A percentile compares a stretch with the other conserved stretches of the same genome.
Conservation (phyloP, 2,329 filamentous ascomycete species). For the Phyllosticta citriasiana region DNA sequence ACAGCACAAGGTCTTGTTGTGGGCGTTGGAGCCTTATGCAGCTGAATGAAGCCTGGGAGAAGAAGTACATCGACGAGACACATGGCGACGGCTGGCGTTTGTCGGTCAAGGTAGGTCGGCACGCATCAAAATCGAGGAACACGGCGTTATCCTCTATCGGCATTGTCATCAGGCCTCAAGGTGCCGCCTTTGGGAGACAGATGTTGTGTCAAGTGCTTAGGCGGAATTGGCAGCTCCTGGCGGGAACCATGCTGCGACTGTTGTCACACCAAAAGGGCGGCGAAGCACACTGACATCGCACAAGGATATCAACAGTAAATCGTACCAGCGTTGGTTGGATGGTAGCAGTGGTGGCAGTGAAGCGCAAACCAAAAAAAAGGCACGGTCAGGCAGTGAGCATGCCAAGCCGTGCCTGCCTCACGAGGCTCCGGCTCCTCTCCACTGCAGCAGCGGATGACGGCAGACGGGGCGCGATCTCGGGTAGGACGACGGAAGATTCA, state of each 20-base stretch:
- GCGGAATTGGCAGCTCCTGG: background rate
- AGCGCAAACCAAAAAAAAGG: background rate
- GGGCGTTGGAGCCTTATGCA: background rate
- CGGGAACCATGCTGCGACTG: background rate
- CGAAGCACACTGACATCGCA: background rate
- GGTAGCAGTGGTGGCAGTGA: background rate
- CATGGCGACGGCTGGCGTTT: too few relatives aligned
- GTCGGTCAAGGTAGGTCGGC: background rate
- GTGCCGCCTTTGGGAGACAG: background rate
- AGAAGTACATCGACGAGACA: background rate
- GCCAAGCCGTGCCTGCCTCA: background rate
- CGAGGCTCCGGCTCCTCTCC: background rate
- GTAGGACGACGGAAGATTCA: background rate
- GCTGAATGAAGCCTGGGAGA: background rate
- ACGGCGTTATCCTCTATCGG: background rate
- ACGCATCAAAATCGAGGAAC: background rate
- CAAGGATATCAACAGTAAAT: background rate
- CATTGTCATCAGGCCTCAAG: background rate
- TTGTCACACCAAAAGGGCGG: background rate
- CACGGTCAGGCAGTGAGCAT: background rate
- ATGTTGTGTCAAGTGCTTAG: background rate
- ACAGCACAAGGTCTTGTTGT: background rate
- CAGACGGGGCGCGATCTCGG: background rate
- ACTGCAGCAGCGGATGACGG: background rate
- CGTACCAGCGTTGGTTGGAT: background rate